Conservation (phyloP, 257 asterid genomes). For the Rhazya stricta region DNA sequence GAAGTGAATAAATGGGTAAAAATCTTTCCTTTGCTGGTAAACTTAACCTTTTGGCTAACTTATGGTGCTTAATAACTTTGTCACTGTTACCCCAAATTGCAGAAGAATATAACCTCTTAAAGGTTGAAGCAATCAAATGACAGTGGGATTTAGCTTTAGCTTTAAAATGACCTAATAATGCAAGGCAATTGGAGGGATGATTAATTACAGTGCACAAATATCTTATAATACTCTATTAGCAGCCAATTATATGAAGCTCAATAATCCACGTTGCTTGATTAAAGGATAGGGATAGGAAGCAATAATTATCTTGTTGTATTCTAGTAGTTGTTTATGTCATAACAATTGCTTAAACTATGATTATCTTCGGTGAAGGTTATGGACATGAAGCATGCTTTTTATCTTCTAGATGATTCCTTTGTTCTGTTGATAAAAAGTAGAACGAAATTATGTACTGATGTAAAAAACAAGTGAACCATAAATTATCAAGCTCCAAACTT, state of each 20-base stretch:
- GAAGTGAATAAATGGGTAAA: neutral
- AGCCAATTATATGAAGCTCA: slow-evolving; percentile 11
- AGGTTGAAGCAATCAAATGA: neutral
- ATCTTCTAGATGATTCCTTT: slow-evolving; percentile 41
- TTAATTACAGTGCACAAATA: neutral
- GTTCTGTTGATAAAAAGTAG: slow-evolving; percentile 24
- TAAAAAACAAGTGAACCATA: neutral
- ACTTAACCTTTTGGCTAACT: slow-evolving; percentile 1
- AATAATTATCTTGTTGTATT: slow-evolving; percentile 26
- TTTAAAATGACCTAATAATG: slow-evolving; percentile 5
- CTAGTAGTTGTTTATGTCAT: slow-evolving; percentile 4
- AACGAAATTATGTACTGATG: too few species aligned
- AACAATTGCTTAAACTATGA: slow-evolving; percentile 13
- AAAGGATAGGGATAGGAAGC: neutral
- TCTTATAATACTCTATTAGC: neutral
- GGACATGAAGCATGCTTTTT: slow-evolving; percentile 32
- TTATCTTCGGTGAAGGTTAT: slow-evolving; percentile 20
- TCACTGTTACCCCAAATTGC: slow-evolving; percentile 15
- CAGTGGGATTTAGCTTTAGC: slow-evolving; percentile 14
- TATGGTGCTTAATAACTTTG: slow-evolving; percentile 4
- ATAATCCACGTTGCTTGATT: slow-evolving; percentile 19
- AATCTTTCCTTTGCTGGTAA: neutral
- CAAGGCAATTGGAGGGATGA: slow-evolving; percentile 23
- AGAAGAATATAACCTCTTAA: neutral
- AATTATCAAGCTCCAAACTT: neutral